Evolutionary conservation across 2,329 filamentous ascomycete genomes (phyloP), one percentile per base, ranked within the genome.

Genomic region (Pseudonectria foliicola): DNA sequence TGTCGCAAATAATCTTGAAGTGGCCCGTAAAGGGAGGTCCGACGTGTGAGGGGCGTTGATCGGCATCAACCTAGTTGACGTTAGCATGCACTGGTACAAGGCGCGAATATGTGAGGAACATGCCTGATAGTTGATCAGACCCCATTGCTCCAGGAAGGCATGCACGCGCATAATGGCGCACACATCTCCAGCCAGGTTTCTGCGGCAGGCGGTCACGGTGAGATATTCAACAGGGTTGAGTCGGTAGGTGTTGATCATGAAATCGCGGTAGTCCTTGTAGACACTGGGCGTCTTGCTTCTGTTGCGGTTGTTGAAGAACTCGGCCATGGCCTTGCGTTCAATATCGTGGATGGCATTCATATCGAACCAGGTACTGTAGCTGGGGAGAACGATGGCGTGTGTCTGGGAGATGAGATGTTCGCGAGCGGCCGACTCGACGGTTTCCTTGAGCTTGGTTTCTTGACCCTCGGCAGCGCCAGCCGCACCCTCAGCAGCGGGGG

Each of bases 111-210:
- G 21, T 6, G 25, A 29, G 11, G 11, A 4, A 34, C 25, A 31
- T 40, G 95, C 90, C 72, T 98, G 92, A 57, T 98, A 98, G 64
- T 98, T 98, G 61, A 98, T 95, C 54, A 98, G 70, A 7, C 92
- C 92, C 92, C 92, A 98, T 60, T 96, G 90, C 66, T 98, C 92
- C 25, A 98, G 73, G 66, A 98, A 98, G 12, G 88, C 85, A 62
- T 98, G 92, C 13, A 98, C 90, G 46, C 92, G 82, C 92, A 98
- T 98, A 51, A 98, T 98, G 26, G 92, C 90, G 66, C 92, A 98
- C 23, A 98, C 92, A 62, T 98, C 92, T 46, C 92, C 92, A 14
- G 92, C 92, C 55, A 98, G 66, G 60, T 98, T 98, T 48, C 92
- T 78, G 45, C 92, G 77, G 59, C 92, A 98, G 33, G 92, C 92